Percentiles rank a stretch among this genome's conserved stretches.
phyloP scores from a whole-genome alignment of 2,329 filamentous ascomycete genomes.

The Beauveria brongniartii region DNA sequence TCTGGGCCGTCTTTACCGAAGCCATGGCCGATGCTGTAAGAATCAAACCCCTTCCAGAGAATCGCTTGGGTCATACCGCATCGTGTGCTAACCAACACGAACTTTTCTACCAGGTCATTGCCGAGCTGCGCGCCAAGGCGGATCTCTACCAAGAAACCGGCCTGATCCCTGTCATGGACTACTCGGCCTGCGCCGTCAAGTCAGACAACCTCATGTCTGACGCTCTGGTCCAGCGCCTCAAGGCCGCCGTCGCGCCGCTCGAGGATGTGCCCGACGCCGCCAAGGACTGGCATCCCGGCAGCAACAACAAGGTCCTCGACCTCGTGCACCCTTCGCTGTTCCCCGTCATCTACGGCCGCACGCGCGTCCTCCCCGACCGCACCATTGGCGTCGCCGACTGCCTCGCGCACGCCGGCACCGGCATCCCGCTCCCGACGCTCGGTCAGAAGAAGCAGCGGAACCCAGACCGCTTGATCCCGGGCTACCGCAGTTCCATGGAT shows the following conservation, averaged over 20 bases:
- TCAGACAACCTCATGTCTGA: conserved; percentile 21
- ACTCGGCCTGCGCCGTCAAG: conserved; percentile 25
- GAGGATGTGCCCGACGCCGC: conserved; percentile 40
- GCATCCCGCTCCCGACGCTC: conserved; percentile 20
- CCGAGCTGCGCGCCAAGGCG: conserved; percentile 26
- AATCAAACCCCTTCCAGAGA: not conserved
- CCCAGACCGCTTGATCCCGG: too few species aligned
- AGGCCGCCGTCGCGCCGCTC: conserved; percentile 34
- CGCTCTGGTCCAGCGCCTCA: conserved; percentile 28
- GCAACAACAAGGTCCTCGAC: conserved; percentile 48
- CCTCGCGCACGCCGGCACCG: conserved; percentile 26
- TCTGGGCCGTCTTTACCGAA: conserved; percentile 20
- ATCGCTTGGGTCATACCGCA: not conserved
- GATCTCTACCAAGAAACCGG: conserved; percentile 23
- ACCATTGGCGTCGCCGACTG: conserved; percentile 29
- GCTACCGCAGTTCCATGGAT: too few species aligned
- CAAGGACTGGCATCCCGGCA: conserved; percentile 56
- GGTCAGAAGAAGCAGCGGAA: not conserved
- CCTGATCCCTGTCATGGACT: conserved; percentile 27
- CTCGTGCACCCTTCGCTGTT: conserved; percentile 58
- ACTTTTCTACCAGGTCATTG: conserved; percentile 20
- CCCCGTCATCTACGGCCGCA: conserved; percentile 47
- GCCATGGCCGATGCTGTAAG: conserved; percentile 25
- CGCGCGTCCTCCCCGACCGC: conserved; percentile 23
- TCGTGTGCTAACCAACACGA: not conserved